A percentile compares a stretch with the other conserved stretches of the same genome.
Conservation (phyloP, 208 protist genomes). For the Leishmania braziliensis region DNA sequence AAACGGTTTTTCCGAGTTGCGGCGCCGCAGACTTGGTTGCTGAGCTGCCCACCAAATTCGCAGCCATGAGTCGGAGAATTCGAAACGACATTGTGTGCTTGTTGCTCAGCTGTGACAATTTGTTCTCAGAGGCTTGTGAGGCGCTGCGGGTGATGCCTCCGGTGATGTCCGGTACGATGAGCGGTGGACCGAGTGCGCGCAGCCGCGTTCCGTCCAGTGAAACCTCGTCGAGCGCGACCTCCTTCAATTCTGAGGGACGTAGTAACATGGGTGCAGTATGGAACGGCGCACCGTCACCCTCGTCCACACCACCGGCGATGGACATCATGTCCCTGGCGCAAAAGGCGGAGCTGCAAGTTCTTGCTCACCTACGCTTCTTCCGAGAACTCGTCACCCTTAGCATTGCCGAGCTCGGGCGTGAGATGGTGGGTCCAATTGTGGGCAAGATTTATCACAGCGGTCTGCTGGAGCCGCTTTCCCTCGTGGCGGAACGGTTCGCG, state of each 20-base stretch:
- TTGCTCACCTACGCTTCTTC: conserved; percentile 76
- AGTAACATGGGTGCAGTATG: background rate
- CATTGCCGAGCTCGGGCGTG: conserved; percentile 55
- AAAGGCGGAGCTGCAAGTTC: conserved; percentile 62
- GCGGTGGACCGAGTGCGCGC: conserved; percentile 12
- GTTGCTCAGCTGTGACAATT: conserved; percentile 52
- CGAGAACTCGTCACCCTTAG: conserved; percentile 57
- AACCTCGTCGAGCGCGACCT: conserved; percentile 21
- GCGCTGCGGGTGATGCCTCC: conserved; percentile 50
- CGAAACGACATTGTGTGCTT: conserved; percentile 69
- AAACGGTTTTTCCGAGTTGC: conserved; percentile 31
- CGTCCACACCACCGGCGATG: conserved; percentile 5
- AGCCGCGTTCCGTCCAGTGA: conserved; percentile 17
- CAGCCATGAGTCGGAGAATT: conserved; percentile 51
- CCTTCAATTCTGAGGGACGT: conserved; percentile 11
- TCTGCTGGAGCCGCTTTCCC: conserved; percentile 67
- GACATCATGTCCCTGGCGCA: conserved; percentile 4
- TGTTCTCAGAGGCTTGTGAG: conserved; percentile 54
- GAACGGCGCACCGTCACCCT: conserved; percentile 8
- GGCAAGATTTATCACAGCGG: conserved; percentile 61
- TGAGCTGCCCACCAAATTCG: conserved; percentile 29
- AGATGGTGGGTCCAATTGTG: conserved; percentile 65
- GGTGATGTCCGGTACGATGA: background rate
- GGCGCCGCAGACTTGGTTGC: conserved; percentile 11
- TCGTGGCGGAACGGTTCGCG: conserved; percentile 73